Evolutionary conservation across 306 rosid species (phyloP).

Genomic region (Acacia acuminata): DNA sequence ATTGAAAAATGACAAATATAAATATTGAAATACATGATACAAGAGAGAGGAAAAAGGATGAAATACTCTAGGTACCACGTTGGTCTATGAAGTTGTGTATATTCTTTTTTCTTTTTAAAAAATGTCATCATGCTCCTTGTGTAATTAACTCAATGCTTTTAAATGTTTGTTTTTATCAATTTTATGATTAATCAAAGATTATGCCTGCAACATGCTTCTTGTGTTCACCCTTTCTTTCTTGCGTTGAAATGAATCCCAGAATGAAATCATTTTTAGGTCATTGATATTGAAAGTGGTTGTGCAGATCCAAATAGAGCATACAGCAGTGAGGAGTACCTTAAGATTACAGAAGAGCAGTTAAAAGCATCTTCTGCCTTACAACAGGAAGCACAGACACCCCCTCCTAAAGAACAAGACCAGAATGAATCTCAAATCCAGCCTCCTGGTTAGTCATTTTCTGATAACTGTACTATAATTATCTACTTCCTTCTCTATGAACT

Average conservation of each 20-base stretch:
- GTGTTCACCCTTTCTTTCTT: neutral
- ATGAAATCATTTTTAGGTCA: neutral
- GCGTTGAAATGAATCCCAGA: conserved; percentile 14
- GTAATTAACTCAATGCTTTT: neutral
- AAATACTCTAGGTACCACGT: neutral
- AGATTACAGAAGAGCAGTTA: conserved; percentile 86
- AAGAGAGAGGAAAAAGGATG: neutral
- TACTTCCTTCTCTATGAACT: neutral
- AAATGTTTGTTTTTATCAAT: neutral
- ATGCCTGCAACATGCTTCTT: neutral
- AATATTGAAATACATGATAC: neutral
- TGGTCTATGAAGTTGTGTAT: neutral
- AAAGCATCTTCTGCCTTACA: conserved; percentile 54
- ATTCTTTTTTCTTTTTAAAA: neutral
- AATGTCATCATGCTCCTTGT: neutral
- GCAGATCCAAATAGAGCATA: conserved; percentile 53
- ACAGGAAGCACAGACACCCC: conserved; percentile 47
- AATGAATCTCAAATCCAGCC: conserved; percentile 45
- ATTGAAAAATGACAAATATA: neutral
- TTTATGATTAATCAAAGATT: neutral
- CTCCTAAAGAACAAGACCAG: conserved; percentile 44
- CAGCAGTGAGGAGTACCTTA: conserved; percentile 78
- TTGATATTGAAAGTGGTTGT: conserved; percentile 51
- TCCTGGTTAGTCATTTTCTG: conserved; percentile 53
- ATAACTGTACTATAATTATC: neutral